Evolutionary conservation across 805 yeast species (phyloP).

Genomic region (Candida ortonii): DNA sequence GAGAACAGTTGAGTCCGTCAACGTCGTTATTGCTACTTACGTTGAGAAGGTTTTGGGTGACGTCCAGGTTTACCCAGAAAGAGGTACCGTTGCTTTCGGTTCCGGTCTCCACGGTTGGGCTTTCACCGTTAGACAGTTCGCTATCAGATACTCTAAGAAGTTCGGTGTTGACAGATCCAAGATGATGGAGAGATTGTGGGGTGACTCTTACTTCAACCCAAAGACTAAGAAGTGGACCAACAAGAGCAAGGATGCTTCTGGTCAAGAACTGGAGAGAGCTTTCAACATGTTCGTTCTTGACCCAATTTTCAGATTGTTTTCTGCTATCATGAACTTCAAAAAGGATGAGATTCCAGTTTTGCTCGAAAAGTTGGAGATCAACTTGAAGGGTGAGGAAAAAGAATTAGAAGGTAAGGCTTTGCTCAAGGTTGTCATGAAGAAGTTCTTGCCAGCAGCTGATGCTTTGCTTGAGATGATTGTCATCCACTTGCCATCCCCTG

Average conservation of each 20-base stretch:
- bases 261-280: constrained; percentile 96
- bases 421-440: constrained; percentile 97
- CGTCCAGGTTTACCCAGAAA: constrained; percentile 97
- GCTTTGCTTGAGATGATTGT: constrained; percentile 98
- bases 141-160: constrained; percentile 96
- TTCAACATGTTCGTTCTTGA: constrained; percentile 98
- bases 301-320: constrained; percentile 97
- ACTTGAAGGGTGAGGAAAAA: constrained; percentile 93
- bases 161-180: constrained; percentile 97
- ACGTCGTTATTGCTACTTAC: constrained; percentile 96
- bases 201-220: constrained; percentile 99
- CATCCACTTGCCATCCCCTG: constrained; percentile 98
- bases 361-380: constrained; percentile 90
- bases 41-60: constrained; percentile 90
- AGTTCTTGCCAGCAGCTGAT: constrained; percentile 99
- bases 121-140: constrained; percentile 98
- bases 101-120: constrained; percentile 99
- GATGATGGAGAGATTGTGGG: constrained; percentile 99
- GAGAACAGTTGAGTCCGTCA: constrained; percentile 99
- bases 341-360: constrained; percentile 92
- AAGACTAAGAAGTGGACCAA: constrained; percentile 99
- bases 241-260: constrained; percentile 94
- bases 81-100: constrained; percentile 99
- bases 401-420: constrained; percentile 98
- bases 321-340: constrained; percentile 98